Evolutionary conservation across 306 rosid genomes (phyloP).

Genomic region (Argentina anserina): DNA sequence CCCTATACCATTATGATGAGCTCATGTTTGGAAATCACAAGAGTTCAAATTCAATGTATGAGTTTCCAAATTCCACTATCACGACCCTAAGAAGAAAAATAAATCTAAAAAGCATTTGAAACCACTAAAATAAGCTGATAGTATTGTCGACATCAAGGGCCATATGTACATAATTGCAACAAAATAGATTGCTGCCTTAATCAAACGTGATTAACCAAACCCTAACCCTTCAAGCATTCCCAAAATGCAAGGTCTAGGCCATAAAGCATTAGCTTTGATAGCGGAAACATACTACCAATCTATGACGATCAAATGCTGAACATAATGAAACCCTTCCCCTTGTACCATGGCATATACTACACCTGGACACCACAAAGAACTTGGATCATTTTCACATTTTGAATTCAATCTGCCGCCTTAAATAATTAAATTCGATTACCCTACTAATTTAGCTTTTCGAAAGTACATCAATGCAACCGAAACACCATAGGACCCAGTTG

Average conservation of each 20-base stretch:
- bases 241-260: conserved; percentile 6
- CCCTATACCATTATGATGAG: not conserved
- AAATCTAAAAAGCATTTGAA: not conserved
- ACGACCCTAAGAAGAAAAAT: not conserved
- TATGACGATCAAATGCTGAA: not conserved
- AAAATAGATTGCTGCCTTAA: conserved; percentile 11
- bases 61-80: not conserved
- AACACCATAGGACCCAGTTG: not conserved
- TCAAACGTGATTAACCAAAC: conserved; percentile 26
- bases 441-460: not conserved
- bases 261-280: not conserved
- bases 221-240: conserved; percentile 19
- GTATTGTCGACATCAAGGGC: not conserved
- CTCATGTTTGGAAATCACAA: not conserved
- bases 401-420: not conserved
- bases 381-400: conserved; percentile 16
- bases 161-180: conserved; percentile 7
- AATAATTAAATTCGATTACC: not conserved
- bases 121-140: not conserved
- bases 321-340: not conserved
- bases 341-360: conserved; percentile 8
- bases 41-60: not conserved
- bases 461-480: not conserved
- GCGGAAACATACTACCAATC: conserved; percentile 9
- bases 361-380: conserved; percentile 22